These are phyloP conservation scores for Veloporphyrellus conicus DNA, from an alignment of 1,284 basidiomycete genomes.

Conservation along the genomic window DNA sequence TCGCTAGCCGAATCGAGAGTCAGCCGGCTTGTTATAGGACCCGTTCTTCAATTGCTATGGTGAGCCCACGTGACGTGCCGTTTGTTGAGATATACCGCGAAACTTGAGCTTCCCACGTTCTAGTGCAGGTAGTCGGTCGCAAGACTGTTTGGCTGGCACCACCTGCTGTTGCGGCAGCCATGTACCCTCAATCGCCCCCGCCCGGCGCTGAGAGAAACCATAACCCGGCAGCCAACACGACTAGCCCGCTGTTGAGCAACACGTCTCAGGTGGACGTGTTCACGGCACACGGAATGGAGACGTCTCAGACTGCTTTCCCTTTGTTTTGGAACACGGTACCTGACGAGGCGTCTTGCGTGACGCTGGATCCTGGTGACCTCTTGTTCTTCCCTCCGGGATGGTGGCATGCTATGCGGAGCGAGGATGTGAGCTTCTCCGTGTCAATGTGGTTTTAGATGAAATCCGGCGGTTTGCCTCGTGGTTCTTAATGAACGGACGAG, in stretches of 20 bases:
- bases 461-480: slow-evolving; percentile 24
- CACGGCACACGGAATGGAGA: slow-evolving; percentile 25
- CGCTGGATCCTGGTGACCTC: slow-evolving; percentile 77
- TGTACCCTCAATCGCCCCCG: slow-evolving; percentile 21
- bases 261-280: slow-evolving; percentile 72
- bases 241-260: slow-evolving; percentile 51
- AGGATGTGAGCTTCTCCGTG: slow-evolving; percentile 71
- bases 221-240: slow-evolving; percentile 40
- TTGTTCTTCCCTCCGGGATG: slow-evolving; percentile 86
- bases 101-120: slow-evolving; percentile 9
- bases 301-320: slow-evolving; percentile 33
- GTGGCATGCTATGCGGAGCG: slow-evolving; percentile 90
- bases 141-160: slow-evolving; percentile 95
- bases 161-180: slow-evolving; percentile 38
- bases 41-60: slow-evolving; percentile 91
- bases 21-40: slow-evolving; percentile 52
- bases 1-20: slow-evolving; percentile 1
- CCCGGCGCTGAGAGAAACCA: slow-evolving; percentile 21
- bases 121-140: slow-evolving; percentile 82
- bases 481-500: slow-evolving; percentile 13
- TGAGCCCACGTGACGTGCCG: slow-evolving; percentile 34
- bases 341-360: slow-evolving; percentile 61
- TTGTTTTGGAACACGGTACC: slow-evolving; percentile 58
- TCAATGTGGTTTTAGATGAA: slow-evolving; percentile 74
- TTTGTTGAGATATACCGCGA: neutral